Evolutionary conservation across 495 filamentous ascomycete species (phyloP), one percentile per base, ranked within the genome.

Genomic region (Ascodesmis nigricans): DNA sequence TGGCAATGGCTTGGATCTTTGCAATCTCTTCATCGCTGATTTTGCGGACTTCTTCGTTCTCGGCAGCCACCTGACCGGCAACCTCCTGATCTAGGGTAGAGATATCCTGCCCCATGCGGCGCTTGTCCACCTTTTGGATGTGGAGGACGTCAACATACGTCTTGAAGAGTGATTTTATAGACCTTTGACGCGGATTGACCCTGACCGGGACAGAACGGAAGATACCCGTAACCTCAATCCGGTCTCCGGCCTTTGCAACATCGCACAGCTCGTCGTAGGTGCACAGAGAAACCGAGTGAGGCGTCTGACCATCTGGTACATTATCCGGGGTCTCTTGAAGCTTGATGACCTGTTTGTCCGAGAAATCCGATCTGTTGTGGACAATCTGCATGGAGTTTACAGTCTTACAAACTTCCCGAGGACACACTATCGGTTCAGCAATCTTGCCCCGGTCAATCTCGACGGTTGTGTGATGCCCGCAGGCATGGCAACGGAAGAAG

Each of bases 311-410:
- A 40, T 91, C 78, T 8, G 87, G 87, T 27, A 95, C 72, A 29
- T 65, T 77, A 52, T 99, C 87, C 5, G 87, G 87, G 0, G 87
- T 99, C 55, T 99, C 87, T 53, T 99, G 87, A 20, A 99, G 64
- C 56, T 95, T 95, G 62, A 99, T 91, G 37, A 95, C 81, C 47
- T 99, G 87, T 57, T 95, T 99, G 50, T 99, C 87, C 31, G 79
- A 71, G 53, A 99, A 99, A 9, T 66, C 64, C 43, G 81, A 95
- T 35, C 87, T 78, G 55, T 99, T 95, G 62, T 99, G 87, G 8
- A 93, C 63, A 40, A 99, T 82, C 50, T 93, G 80, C 90, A 99
- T 95, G 16, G 81, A 87, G 52, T 99, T 95, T 41, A 70, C 71
- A 28, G 73, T 69, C 28, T 71, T 66, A 57, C 87, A 99, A 28